Base-by-base conservation (phyloP, 164 flowering plant genomes). In the Brasenia schreberi region DNA sequence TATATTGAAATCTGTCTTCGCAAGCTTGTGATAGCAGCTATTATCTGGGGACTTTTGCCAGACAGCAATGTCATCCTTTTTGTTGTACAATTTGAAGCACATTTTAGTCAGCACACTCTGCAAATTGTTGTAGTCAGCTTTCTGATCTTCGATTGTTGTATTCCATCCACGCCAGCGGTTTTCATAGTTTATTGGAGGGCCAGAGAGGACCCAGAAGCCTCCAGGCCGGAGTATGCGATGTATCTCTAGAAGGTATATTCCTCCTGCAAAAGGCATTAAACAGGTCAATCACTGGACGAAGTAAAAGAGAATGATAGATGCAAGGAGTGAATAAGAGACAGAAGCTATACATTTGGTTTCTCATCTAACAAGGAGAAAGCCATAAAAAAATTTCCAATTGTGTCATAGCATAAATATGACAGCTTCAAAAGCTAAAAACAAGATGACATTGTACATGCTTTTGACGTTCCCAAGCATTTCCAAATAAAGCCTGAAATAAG, bases 171-270 rank as follows among this genome's bases (percentile, higher is more conserved):
- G 73, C 97, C 99, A 94, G 4, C 85, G 83, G 76, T 80, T 72
- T 68, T 91, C 85, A 64, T 89, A 94, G 84, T 94, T 94, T 61
- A 95, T 93, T 17, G 99, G 99, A 7, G 99, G 99, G 19, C 99
- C 99, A 65, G 99, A 95, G 17, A 95, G 82, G 64, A 92, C 87
- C 97, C 97, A 95, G 77, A 95, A 95, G 42, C 97, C 99, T 42
- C 99, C 99, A 23, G 99, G 97, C 45, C 99, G 90, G 19, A 95
- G 97, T 39, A 92, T 88, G 6, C 99, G 92, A 66, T 92, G 87
- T 56, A 95, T 66, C 71, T 95, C 99, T 5, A 95, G 76, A 63
- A 95, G 96, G 79, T 95, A 95, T 56, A 95, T 74, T 73, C 99
- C 99, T 78, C 99, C 99, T 94, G 79, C 69, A 78, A 71, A 49